Evolutionary conservation across 2,329 filamentous ascomycete genomes (phyloP).

Genomic region (Stachybotrys chartarum): DNA sequence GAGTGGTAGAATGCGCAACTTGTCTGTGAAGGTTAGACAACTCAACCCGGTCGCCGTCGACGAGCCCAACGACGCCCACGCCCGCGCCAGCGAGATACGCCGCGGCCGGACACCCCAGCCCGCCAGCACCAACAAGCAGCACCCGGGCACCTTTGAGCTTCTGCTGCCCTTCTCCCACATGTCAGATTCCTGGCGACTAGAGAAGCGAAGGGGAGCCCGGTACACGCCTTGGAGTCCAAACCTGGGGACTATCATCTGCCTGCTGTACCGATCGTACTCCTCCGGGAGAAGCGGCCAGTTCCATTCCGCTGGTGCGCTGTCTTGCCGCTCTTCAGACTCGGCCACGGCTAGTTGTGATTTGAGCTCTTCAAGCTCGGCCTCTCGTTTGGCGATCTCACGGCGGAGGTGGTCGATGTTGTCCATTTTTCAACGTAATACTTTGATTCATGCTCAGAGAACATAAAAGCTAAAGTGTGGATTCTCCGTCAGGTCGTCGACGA

Average conservation of each 20-base stretch:
- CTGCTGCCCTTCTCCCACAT: slow-evolving; percentile 56
- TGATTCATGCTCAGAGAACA: too few species aligned
- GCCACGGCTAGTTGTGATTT: slow-evolving; percentile 35
- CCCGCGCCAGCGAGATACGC: slow-evolving; percentile 90
- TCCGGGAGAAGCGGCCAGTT: slow-evolving; percentile 63
- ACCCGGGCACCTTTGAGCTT: slow-evolving; percentile 63
- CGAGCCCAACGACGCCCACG: slow-evolving; percentile 72
- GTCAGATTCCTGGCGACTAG: too few species aligned
- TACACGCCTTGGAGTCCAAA: slow-evolving; percentile 64
- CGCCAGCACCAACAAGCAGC: slow-evolving; percentile 79
- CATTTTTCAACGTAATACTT: slow-evolving; percentile 18
- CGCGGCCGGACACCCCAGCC: slow-evolving; percentile 84
- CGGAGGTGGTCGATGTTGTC: slow-evolving; percentile 33
- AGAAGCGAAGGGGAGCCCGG: background rate
- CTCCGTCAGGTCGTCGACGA: too few species aligned
- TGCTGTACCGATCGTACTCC: slow-evolving; percentile 81
- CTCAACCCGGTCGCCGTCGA: slow-evolving; percentile 86
- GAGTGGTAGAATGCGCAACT: slow-evolving; percentile 66
- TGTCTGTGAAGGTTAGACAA: slow-evolving; percentile 89
- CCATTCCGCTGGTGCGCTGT: slow-evolving; percentile 15
- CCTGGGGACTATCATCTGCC: slow-evolving; percentile 82
- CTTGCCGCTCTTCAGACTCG: slow-evolving; percentile 20
- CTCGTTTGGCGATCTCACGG: slow-evolving; percentile 37
- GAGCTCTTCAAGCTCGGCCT: slow-evolving; percentile 39
- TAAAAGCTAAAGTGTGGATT: too few species aligned